Evolutionary conservation across 345 rosid genomes (phyloP).

Genomic region (Leavenworthia alabamica): DNA sequence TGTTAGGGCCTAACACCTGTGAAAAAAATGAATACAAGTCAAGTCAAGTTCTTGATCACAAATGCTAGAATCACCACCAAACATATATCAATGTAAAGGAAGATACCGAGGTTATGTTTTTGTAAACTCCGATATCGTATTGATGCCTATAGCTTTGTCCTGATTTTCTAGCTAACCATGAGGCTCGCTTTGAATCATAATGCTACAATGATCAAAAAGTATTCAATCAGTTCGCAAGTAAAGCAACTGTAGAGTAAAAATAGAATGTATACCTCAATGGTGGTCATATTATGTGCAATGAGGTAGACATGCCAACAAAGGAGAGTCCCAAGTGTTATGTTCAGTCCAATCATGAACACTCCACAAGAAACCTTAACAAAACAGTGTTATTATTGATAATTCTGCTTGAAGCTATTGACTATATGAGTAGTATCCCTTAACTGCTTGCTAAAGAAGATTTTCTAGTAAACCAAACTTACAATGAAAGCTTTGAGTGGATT

Average conservation of each 20-base stretch:
- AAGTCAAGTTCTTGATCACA: conserved; percentile 1
- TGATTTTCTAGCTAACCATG: conserved; percentile 81
- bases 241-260: not conserved
- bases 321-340: conserved; percentile 52
- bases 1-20: conserved; percentile 76
- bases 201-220: too few relatives aligned
- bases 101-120: conserved; percentile 55
- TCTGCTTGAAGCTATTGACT: too few relatives aligned
- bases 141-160: conserved; percentile 72
- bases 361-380: conserved; percentile 45
- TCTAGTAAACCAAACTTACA: conserved; percentile 36
- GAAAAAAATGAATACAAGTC: conserved; percentile 17
- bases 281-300: conserved; percentile 63
- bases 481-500: conserved; percentile 38
- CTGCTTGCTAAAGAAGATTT: not conserved
- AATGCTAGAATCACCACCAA: not conserved
- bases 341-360: conserved; percentile 36
- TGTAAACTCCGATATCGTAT: conserved; percentile 49
- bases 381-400: too few relatives aligned
- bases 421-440: too few relatives aligned
- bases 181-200: conserved; percentile 58
- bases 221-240: conserved; percentile 6
- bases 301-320: conserved; percentile 84
- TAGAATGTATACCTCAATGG: conserved; percentile 55
- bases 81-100: too few relatives aligned